Evolutionary conservation across 1,139 yeast genomes (phyloP), one percentile per base, ranked within the genome.

Genomic region (Suhomyces yuchorum): DNA sequence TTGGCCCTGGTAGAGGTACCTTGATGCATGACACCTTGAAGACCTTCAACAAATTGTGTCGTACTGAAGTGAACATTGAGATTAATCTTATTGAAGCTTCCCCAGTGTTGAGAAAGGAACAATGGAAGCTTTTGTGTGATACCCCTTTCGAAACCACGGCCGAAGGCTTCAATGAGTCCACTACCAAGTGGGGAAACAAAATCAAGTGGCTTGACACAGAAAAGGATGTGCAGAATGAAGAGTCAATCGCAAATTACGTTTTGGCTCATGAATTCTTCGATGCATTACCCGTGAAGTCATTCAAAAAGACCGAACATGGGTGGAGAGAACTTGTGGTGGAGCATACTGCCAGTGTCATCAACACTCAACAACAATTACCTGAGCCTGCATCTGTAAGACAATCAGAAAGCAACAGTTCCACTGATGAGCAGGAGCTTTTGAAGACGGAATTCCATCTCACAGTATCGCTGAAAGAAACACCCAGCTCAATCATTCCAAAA

Each of bases 1-100:
- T 88, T 63, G 96, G 96, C 0, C 96, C 96, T 0, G 96, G 96
- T 4, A 76, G 78, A 57, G 96, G 96, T 1, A 87, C 96, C 0
- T 68, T 89, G 56, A 83, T 87, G 82, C 73, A 73, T 57, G 96
- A 89, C 61, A 68, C 80, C 39, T 61, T 89, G 53, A 66, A 66
- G 11, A 68, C 77, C 1, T 76, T 83, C 58, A 70, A 75, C 46
- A 72, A 67, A 50, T 69, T 82, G 40, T 60, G 63, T 12, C 60
- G 64, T 33, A 67, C 70, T 8, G 46, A 52, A 14, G 63, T 65
- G 14, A 56, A 65, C 0, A 63, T 73, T 18, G 78, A 76, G 44
- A 70, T 89, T 7, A 73, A 80, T 14, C 60, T 89, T 66, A 79
- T 89, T 20, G 96, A 89, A 63, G 89, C 93, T 1, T 85, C 92